Evolutionary conservation across 1,284 basidiomycete species (phyloP).

Genomic region (Prillingera fragicola): DNA sequence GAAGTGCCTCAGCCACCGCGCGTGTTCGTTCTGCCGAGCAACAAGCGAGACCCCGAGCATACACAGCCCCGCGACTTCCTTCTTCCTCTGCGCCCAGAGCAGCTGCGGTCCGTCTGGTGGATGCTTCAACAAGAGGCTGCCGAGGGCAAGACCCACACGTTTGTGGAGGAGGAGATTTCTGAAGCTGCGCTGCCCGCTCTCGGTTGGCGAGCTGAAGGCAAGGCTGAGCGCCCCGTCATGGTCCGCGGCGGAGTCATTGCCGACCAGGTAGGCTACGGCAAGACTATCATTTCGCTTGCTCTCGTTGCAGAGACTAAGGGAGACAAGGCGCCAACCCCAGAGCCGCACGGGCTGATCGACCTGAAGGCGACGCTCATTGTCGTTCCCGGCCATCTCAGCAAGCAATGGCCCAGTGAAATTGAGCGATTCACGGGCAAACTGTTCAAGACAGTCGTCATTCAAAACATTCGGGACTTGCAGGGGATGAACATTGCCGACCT

Average conservation of each 20-base stretch:
- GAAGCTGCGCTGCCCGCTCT: slow-evolving; percentile 79
- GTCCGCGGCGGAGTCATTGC: slow-evolving; percentile 88
- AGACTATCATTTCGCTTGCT: slow-evolving; percentile 89
- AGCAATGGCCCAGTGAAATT: slow-evolving; percentile 85
- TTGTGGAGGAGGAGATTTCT: slow-evolving; percentile 88
- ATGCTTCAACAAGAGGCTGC: slow-evolving; percentile 76
- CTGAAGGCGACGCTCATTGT: slow-evolving; percentile 79
- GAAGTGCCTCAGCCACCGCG: slow-evolving; percentile 50
- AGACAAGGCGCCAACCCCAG: slow-evolving; percentile 52
- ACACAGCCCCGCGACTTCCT: slow-evolving; percentile 70
- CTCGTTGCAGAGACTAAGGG: slow-evolving; percentile 61
- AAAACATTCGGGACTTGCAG: slow-evolving; percentile 69
- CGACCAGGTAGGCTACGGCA: slow-evolving; percentile 93
- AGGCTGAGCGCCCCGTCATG: slow-evolving; percentile 68
- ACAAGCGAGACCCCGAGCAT: slow-evolving; percentile 68
- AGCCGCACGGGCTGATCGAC: slow-evolving; percentile 49
- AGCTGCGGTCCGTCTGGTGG: slow-evolving; percentile 85
- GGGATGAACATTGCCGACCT: slow-evolving; percentile 67
- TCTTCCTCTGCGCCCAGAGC: slow-evolving; percentile 69
- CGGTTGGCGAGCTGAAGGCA: slow-evolving; percentile 88
- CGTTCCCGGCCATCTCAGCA: slow-evolving; percentile 82
- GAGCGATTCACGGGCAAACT: slow-evolving; percentile 67
- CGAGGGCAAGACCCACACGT: slow-evolving; percentile 58
- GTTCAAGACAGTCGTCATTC: slow-evolving; percentile 55
- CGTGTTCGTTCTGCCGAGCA: slow-evolving; percentile 65